Evolutionary conservation across 345 rosid genomes (phyloP).

Genomic region (Gossypium thurberi): DNA sequence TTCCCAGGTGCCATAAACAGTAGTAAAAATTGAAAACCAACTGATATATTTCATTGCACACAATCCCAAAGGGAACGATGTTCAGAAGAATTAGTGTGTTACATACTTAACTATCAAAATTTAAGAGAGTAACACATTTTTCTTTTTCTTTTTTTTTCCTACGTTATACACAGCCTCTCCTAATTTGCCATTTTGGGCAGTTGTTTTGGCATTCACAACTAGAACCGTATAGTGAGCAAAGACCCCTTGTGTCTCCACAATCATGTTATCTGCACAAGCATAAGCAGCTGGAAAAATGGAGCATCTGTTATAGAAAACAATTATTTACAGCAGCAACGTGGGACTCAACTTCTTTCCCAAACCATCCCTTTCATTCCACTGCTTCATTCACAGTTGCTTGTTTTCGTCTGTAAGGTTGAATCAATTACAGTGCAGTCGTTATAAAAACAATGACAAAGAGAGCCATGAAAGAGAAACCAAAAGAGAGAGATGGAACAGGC

Average conservation of each 20-base stretch:
- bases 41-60: not conserved
- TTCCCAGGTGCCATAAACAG: not conserved
- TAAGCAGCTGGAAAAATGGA: not conserved
- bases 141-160: not conserved
- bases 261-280: not conserved
- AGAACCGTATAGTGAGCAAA: not conserved
- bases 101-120: not conserved
- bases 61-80: not conserved
- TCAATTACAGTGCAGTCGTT: not conserved
- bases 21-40: not conserved
- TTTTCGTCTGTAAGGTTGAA: conserved; percentile 22
- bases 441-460: not conserved
- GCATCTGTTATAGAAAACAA: not conserved
- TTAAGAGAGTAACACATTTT: not conserved
- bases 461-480: not conserved
- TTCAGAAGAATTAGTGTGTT: not conserved
- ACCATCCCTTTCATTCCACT: not conserved
- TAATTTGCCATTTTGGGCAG: not conserved
- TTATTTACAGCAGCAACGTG: conserved; percentile 15
- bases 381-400: conserved; percentile 9
- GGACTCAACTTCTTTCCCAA: not conserved
- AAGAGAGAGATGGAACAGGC: not conserved
- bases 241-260: not conserved
- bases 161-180: not conserved
- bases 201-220: not conserved